A percentile compares a stretch with the other conserved stretches of the same genome.
phyloP scores from a whole-genome alignment of 2,329 filamentous ascomycete genomes.

The Leptographium procerum region DNA sequence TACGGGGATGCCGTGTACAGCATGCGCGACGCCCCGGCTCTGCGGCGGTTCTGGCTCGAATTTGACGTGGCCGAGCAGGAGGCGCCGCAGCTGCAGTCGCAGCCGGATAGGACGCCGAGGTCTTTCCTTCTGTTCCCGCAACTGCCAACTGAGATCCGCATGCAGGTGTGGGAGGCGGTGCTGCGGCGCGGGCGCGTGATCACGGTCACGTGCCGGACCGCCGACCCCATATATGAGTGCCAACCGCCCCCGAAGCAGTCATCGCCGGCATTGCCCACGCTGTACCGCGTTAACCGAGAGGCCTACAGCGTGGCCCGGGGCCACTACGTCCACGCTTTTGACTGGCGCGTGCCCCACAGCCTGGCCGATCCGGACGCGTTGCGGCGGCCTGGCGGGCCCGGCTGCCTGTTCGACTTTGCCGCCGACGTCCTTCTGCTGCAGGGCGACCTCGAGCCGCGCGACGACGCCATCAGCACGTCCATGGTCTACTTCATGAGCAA shows the following conservation, averaged over 20 bases:
- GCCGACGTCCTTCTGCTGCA: conserved; percentile 34
- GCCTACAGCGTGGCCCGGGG: conserved; percentile 27
- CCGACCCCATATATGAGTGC: conserved; percentile 1
- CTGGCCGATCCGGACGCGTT: conserved; percentile 13
- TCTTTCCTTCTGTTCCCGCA: conserved; percentile 27
- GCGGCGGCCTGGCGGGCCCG: conserved; percentile 3
- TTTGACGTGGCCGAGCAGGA: conserved; percentile 23
- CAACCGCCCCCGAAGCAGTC: conserved; percentile 16
- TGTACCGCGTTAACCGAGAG: conserved; percentile 34
- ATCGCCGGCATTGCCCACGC: conserved; percentile 22
- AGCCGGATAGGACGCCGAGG: conserved; percentile 4
- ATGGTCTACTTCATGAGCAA: conserved; percentile 35
- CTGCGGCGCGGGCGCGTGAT: conserved; percentile 31
- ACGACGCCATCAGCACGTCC: conserved; percentile 33
- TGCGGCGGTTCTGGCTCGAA: conserved; percentile 29
- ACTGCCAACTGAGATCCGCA: conserved; percentile 33
- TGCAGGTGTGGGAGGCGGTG: conserved; percentile 32
- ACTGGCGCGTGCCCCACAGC: conserved; percentile 29
- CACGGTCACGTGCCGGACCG: conserved; percentile 24
- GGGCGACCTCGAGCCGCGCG: conserved; percentile 36
- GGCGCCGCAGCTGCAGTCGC: background rate
- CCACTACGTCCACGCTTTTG: conserved; percentile 35
- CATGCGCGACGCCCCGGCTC: background rate
- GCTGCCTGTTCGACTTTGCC: conserved; percentile 34
- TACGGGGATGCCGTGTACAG: background rate